Conservation (phyloP, 2,329 filamentous ascomycete species). For the Fusarium dlaminii region DNA sequence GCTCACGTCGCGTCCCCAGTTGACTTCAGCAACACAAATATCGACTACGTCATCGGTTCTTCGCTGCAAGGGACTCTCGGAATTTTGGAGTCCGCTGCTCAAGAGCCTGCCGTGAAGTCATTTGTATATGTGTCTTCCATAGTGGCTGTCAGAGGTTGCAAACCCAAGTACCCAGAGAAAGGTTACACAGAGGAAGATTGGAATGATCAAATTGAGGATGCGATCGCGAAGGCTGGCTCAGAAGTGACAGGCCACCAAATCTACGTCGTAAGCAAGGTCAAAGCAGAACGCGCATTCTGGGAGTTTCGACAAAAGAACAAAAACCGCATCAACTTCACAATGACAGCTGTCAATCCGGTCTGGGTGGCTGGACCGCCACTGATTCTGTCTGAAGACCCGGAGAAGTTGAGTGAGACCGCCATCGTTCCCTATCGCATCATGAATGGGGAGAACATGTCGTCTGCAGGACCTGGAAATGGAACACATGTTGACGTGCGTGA, state of each 20-base stretch:
- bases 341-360: constrained; percentile 17
- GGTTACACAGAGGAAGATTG: constrained; percentile 15
- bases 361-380: constrained; percentile 12
- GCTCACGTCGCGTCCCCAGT: constrained; percentile 14
- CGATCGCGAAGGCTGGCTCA: not conserved
- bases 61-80: constrained; percentile 10
- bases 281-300: constrained; percentile 21
- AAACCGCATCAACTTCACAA: not conserved
- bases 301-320: not conserved
- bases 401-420: constrained; percentile 22
- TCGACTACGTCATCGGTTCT: constrained; percentile 14
- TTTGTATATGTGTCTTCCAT: constrained; percentile 16
- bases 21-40: constrained; percentile 1
- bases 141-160: not conserved
- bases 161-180: not conserved
- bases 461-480: constrained; percentile 4
- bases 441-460: constrained; percentile 4
- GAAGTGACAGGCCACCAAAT: constrained; percentile 10
- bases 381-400: constrained; percentile 1
- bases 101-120: not conserved
- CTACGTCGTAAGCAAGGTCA: constrained; percentile 14
- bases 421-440: constrained; percentile 13
- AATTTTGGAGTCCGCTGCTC: not conserved
- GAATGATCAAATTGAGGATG: constrained; percentile 15
- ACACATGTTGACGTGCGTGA: constrained; percentile 19